Evolutionary conservation across 2,329 filamentous ascomycete species (phyloP), one percentile per base, ranked within the genome.

Genomic region (Neoscytalidium dimidiatum): DNA sequence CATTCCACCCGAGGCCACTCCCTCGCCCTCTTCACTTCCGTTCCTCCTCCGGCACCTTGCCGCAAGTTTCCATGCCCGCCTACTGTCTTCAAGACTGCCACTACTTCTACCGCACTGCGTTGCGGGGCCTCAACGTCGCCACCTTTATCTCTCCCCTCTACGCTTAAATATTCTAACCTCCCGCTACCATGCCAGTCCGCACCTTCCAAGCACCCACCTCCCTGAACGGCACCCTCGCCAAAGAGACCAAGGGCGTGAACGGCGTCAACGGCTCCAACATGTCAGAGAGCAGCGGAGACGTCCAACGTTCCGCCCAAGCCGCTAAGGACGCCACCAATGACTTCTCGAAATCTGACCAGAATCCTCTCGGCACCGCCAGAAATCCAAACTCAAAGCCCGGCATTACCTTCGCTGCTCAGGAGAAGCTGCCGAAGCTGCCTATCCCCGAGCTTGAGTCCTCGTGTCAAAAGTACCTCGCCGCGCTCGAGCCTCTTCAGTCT

Each of bases 91-190:
- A 95, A 84, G 91, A 96, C 79, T 96, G 91, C 74, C 92, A 96
- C 78, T 96, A 96, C 81, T 96, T 96, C 81, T 95, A 92, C 83
- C 92, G 92, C 83, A 96, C 90, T 79, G 91, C 92, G 75, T 82
- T 96, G 81, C 92, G 92, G 83, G 89, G 93, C 75, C 83, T 96
- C 72, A 94, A 91, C 75, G 88, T 96, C 72, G 86, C 88, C 80
- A 96, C 91, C 72, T 86, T 82, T 73, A 87, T 96, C 78, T 92
- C 90, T 70, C 89, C 90, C 71, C 82, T 92, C 63, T 92, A 92
- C 82, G 85, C 84, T 79, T 92, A 83, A 84, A 79, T 70, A 71
- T 35, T 65, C 67, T 73, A 72, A 78, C 81, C 85, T 76, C 83
- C 84, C 68, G 81, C 77, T 65, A 81, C 79, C 68, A 85, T 86